phyloP scores from a whole-genome alignment of 768 basidiomycete genomes.

The Phylloporus sp. region DNA sequence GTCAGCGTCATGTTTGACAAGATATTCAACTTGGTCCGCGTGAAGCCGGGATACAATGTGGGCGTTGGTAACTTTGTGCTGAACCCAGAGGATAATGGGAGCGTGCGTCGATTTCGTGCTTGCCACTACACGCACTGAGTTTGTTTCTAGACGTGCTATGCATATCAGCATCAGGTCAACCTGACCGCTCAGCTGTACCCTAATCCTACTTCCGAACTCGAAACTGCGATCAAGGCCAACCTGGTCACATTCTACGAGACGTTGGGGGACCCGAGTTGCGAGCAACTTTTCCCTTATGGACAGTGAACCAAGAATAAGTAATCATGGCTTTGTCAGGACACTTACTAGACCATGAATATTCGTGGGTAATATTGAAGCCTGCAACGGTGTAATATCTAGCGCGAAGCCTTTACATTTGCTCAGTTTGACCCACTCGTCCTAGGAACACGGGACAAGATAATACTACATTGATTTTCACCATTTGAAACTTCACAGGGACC shows the following conservation, averaged over 20 bases:
- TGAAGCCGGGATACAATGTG: conserved; percentile 16
- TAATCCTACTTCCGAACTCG: conserved; percentile 17
- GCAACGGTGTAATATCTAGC: too few species aligned
- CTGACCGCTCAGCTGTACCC: conserved; percentile 21
- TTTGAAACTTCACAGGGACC: too few species aligned
- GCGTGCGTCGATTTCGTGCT: conserved; percentile 5
- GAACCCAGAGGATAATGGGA: conserved; percentile 9
- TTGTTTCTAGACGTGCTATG: conserved; percentile 14
- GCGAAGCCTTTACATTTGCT: too few species aligned
- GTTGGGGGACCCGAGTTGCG: conserved; percentile 9
- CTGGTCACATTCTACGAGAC: conserved; percentile 13
- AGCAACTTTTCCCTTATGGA: conserved; percentile 16
- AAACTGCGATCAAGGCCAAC: conserved; percentile 20
- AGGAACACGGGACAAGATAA: too few species aligned
- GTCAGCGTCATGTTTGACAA: not conserved
- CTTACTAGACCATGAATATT: too few species aligned
- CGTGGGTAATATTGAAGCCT: too few species aligned
- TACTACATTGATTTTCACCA: too few species aligned
- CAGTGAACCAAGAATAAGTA: not conserved
- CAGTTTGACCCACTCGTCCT: too few species aligned
- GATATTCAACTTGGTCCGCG: not conserved
- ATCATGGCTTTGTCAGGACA: too few species aligned
- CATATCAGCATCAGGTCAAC: conserved; percentile 19
- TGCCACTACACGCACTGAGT: not conserved
- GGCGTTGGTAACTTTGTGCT: conserved; percentile 15